A percentile compares a stretch with the other conserved stretches of the same genome.
Conservation (phyloP, 306 rosid species). For the Pterocarpus macrocarpus region DNA sequence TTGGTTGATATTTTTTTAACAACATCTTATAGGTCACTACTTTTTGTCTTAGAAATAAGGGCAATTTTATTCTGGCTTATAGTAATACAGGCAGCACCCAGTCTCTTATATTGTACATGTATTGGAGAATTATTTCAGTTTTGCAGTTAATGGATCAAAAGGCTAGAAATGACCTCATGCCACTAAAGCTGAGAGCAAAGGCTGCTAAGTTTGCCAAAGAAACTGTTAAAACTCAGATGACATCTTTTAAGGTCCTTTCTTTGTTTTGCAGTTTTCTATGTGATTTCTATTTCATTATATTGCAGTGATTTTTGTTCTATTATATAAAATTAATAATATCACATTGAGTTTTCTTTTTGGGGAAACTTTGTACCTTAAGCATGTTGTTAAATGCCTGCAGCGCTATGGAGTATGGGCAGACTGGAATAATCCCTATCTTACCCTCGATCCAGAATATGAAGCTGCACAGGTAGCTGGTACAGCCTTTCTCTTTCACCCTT, state of each 20-base stretch:
- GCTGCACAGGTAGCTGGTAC: slow-evolving; percentile 94
- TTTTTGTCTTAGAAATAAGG: too few species aligned
- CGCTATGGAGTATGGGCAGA: slow-evolving; percentile 99
- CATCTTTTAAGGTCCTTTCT: slow-evolving; percentile 83
- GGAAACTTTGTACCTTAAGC: slow-evolving; percentile 38
- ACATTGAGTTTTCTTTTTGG: slow-evolving; percentile 17
- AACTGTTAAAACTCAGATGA: slow-evolving; percentile 90
- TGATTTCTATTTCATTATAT: slow-evolving; percentile 27
- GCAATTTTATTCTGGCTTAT: too few species aligned
- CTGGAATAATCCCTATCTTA: slow-evolving; percentile 91
- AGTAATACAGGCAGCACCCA: too few species aligned
- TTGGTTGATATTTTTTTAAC: too few species aligned
- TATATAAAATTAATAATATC: slow-evolving; percentile 1
- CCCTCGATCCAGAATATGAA: slow-evolving; percentile 95
- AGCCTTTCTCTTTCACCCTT: slow-evolving; percentile 50
- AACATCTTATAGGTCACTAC: too few species aligned
- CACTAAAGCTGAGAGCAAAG: slow-evolving; percentile 90
- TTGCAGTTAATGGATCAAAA: slow-evolving; percentile 93
- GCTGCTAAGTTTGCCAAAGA: slow-evolving; percentile 96
- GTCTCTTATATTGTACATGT: too few species aligned
- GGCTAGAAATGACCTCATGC: slow-evolving; percentile 83
- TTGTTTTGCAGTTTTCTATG: slow-evolving; percentile 35
- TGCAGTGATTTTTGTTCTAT: neutral
- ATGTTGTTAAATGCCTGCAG: slow-evolving; percentile 71
- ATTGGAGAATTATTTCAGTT: slow-evolving; percentile 67